Percentiles rank a stretch among this genome's conserved stretches.
Conservation (phyloP, 202 grass and related monocot genomes). For the Saccharum hybrid region DNA sequence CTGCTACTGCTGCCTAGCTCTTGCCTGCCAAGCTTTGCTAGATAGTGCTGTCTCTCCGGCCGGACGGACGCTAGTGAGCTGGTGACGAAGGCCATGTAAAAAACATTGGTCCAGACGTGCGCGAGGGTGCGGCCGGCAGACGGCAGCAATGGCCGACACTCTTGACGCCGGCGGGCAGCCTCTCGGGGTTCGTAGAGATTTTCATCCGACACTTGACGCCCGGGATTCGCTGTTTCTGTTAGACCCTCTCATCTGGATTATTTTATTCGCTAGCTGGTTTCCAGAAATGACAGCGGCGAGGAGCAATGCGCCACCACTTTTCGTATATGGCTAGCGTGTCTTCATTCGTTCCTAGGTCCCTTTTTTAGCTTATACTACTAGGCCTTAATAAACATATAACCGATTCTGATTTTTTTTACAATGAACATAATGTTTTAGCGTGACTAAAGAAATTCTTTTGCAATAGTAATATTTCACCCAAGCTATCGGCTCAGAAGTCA, state of each 20-base stretch:
- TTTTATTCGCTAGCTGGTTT: neutral
- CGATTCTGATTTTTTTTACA: too few relatives aligned
- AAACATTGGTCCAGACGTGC: neutral
- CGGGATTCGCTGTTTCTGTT: neutral
- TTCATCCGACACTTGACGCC: slow-evolving; percentile 25
- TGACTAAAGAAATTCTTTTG: neutral
- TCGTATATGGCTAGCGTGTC: neutral
- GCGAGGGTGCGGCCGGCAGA: neutral
- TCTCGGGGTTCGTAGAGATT: slow-evolving; percentile 31
- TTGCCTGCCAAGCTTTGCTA: slow-evolving; percentile 9
- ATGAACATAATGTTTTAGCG: neutral
- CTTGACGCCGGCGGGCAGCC: slow-evolving; percentile 9
- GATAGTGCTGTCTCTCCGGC: slow-evolving; percentile 26
- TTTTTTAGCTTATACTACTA: neutral
- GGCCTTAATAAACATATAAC: neutral
- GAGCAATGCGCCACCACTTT: neutral
- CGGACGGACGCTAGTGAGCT: slow-evolving; percentile 20
- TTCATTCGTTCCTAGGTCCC: neutral
- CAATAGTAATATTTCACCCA: too few relatives aligned
- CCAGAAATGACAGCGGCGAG: neutral
- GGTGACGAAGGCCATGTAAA: slow-evolving; percentile 40
- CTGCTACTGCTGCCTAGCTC: slow-evolving; percentile 1
- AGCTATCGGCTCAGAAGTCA: too few relatives aligned
- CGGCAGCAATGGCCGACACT: slow-evolving; percentile 51
- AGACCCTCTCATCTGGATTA: neutral